These are phyloP conservation scores for Trifolium subterraneum DNA, from an alignment of 306 rosid genomes.

Conservation along the genomic window DNA sequence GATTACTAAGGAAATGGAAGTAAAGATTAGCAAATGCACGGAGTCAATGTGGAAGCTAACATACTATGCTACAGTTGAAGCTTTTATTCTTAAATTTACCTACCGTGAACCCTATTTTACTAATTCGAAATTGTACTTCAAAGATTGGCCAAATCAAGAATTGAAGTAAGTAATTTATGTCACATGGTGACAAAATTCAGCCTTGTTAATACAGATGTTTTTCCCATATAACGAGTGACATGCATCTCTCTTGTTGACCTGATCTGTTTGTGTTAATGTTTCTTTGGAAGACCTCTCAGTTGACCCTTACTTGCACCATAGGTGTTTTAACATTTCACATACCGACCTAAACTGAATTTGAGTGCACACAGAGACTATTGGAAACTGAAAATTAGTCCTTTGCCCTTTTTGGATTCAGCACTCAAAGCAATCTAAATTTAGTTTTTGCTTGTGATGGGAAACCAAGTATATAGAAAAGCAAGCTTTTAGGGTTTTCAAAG, in stretches of 20 bases:
- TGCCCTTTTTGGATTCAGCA: constrained; percentile 7
- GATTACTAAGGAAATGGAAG: constrained; percentile 63
- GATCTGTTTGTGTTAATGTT: constrained; percentile 25
- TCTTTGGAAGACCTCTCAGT: constrained; percentile 2
- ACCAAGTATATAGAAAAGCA: constrained; percentile 19
- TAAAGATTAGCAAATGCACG: constrained; percentile 81
- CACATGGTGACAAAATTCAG: constrained; percentile 21
- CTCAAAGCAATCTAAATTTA: not conserved
- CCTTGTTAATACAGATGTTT: constrained; percentile 17
- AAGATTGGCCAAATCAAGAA: constrained; percentile 94
- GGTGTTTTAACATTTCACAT: constrained; percentile 5
- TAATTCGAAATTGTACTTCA: constrained; percentile 66
- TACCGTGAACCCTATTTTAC: constrained; percentile 82
- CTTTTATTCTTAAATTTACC: constrained; percentile 59
- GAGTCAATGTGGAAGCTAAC: constrained; percentile 97
- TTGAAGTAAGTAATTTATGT: constrained; percentile 66
- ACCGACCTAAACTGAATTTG: constrained; percentile 10
- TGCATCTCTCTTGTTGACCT: constrained; percentile 34
- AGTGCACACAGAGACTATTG: constrained; percentile 17
- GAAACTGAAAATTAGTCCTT: constrained; percentile 20
- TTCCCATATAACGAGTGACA: constrained; percentile 23
- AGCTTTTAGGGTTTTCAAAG: constrained; percentile 32
- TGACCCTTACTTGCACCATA: constrained; percentile 9
- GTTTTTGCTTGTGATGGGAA: constrained; percentile 32
- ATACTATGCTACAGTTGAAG: constrained; percentile 83